A percentile compares a stretch with the other conserved stretches of the same genome.
phyloP scores from a whole-genome alignment of 2,329 filamentous ascomycete genomes.

The Dendryphion nanum region DNA sequence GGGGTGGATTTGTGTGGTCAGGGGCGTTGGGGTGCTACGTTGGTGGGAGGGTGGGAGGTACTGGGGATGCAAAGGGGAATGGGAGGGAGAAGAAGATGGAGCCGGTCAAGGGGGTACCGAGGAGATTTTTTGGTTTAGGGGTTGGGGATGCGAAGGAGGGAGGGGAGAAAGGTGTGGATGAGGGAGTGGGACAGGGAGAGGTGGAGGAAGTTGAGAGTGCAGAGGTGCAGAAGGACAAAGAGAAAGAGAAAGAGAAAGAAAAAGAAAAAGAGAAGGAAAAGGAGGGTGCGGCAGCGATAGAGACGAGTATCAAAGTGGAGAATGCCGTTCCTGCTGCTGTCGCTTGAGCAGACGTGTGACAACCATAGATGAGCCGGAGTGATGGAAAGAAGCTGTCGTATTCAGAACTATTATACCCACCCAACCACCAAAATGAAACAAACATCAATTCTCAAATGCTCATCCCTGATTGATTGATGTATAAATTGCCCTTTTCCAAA shows the following conservation, averaged over 20 bases:
- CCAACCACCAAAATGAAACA: too few relatives aligned
- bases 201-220: background rate
- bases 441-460: too few relatives aligned
- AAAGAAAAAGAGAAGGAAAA: background rate
- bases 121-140: conserved; percentile 59
- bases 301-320: too few relatives aligned
- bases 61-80: conserved; percentile 22
- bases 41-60: conserved; percentile 51
- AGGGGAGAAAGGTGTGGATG: background rate
- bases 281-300: background rate
- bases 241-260: background rate
- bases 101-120: conserved; percentile 76
- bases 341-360: too few relatives aligned
- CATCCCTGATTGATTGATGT: too few relatives aligned
- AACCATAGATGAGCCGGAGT: too few relatives aligned
- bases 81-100: background rate
- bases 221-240: background rate
- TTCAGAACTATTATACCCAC: too few relatives aligned
- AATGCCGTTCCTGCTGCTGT: too few relatives aligned
- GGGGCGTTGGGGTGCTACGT: conserved; percentile 78
- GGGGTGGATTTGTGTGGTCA: conserved; percentile 80
- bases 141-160: background rate
- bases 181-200: background rate
- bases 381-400: too few relatives aligned
- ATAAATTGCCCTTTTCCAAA: too few relatives aligned